Base-by-base conservation (phyloP, 495 filamentous ascomycete genomes). In the Copromyces sp. region DNA sequence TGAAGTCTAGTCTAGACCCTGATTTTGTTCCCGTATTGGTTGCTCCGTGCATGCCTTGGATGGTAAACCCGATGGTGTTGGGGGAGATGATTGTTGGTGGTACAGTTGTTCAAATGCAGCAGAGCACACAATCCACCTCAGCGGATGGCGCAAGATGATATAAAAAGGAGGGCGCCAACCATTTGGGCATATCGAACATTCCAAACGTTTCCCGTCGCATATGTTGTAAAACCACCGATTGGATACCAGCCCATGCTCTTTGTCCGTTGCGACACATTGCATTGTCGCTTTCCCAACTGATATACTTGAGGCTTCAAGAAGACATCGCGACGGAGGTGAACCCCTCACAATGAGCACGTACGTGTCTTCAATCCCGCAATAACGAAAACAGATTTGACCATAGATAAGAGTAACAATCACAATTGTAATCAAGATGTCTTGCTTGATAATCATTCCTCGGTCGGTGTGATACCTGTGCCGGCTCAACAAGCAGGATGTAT, bases 371-470 rank as follows among this genome's bases (percentile, higher is more conserved):
- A 61, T 61, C 24, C 53, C 53, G 53, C 53, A 8, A 61, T 61
- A 1, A 65, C 53, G 6, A 9, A 35, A 16, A 65, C 53, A 35
- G 7, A 65, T 65, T 65, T 65, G 53, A 44, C 24, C 70, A 74
- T 41, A 47, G 69, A 44, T 42, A 35, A 37, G 39, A 1, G 2
- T 2, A 35, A 37, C 20, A 11, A 24, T 72, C 32, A 6, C 8
- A 45, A 68, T 69, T 20, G 53, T 35, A 37, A 41, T 65, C 53
- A 65, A 65, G 12, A 7, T 9, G 29, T 14, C 37, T 35, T 70
- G 70, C 44, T 76, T 76, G 40, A 53, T 53, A 71, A 68, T 75
- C 71, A 69, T 16, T 17, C 12, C 3, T 65, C 53, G 8, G 14
- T 16, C 29, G 53, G 53, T 1, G 53, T 17, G 53, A 35, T 65